Conservation (phyloP, 2,329 filamentous ascomycete species). For the Myriosclerotinia duriaeana region DNA sequence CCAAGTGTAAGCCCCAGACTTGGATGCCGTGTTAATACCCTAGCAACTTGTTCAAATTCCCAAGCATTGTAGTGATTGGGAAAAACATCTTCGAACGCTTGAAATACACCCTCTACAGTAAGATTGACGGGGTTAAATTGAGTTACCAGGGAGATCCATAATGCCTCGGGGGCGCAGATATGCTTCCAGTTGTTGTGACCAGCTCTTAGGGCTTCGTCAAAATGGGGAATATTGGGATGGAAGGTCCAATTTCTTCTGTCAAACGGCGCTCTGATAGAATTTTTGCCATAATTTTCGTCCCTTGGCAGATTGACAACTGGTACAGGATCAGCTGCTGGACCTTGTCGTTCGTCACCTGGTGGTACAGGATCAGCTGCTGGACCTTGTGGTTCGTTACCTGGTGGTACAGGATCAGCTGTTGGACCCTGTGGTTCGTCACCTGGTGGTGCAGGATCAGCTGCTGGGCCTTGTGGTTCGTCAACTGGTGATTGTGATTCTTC, state of each 20-base stretch:
- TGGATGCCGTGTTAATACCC: background rate
- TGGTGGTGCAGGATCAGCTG: background rate
- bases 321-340: background rate
- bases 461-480: background rate
- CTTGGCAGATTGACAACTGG: background rate
- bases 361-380: too few species aligned
- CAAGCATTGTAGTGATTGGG: background rate
- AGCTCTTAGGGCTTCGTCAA: background rate
- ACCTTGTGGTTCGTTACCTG: background rate
- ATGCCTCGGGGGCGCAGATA: background rate
- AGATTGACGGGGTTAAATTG: background rate
- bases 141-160: background rate
- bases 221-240: background rate
- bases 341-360: background rate
- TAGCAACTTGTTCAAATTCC: constrained; percentile 1
- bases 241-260: background rate
- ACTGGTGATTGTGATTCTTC: too few species aligned
- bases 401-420: background rate
- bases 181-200: background rate
- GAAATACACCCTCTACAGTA: background rate
- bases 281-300: background rate
- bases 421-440: background rate
- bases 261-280: background rate
- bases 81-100: background rate
- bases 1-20: background rate